phyloP scores from a whole-genome alignment of 805 yeast genomes.

The Vanderwaltozyma polyspora region DNA sequence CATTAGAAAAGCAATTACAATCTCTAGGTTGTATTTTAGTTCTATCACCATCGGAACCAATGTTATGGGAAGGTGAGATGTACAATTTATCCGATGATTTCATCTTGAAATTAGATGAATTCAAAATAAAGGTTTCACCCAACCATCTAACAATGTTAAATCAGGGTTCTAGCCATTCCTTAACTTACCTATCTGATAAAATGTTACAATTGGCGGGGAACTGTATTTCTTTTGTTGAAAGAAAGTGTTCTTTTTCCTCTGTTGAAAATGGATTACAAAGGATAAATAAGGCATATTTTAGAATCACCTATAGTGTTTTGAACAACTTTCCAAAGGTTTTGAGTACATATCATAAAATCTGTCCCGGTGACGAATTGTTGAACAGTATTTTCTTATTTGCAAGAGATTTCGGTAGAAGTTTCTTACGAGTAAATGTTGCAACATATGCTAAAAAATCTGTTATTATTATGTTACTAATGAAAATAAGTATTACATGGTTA shows the following conservation, averaged over 20 bases:
- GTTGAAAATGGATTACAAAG: constrained; percentile 65
- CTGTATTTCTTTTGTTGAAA: constrained; percentile 44
- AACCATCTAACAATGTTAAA: constrained; percentile 16
- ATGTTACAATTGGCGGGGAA: constrained; percentile 51
- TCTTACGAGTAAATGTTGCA: constrained; percentile 52
- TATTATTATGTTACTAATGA: constrained; percentile 60
- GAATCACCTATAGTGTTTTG: constrained; percentile 53
- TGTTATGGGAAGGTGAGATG: constrained; percentile 83
- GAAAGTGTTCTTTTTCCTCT: constrained; percentile 56
- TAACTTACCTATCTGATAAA: constrained; percentile 44
- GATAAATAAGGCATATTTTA: constrained; percentile 55
- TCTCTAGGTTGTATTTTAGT: constrained; percentile 55
- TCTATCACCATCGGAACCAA: constrained; percentile 69
- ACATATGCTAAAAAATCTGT: constrained; percentile 45
- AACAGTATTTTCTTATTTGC: constrained; percentile 68
- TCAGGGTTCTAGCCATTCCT: constrained; percentile 52
- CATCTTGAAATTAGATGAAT: constrained; percentile 8
- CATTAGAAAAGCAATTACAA: constrained; percentile 20
- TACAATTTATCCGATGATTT: constrained; percentile 35
- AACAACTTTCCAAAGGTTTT: constrained; percentile 45
- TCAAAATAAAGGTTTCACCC: constrained; percentile 12
- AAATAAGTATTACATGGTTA: constrained; percentile 80
- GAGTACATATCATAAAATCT: constrained; percentile 42
- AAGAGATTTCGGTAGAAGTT: constrained; percentile 69
- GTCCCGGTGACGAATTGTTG: constrained; percentile 64